Evolutionary conservation across 208 protist genomes (phyloP).

Genomic region (Crithidia brevicula): DNA sequence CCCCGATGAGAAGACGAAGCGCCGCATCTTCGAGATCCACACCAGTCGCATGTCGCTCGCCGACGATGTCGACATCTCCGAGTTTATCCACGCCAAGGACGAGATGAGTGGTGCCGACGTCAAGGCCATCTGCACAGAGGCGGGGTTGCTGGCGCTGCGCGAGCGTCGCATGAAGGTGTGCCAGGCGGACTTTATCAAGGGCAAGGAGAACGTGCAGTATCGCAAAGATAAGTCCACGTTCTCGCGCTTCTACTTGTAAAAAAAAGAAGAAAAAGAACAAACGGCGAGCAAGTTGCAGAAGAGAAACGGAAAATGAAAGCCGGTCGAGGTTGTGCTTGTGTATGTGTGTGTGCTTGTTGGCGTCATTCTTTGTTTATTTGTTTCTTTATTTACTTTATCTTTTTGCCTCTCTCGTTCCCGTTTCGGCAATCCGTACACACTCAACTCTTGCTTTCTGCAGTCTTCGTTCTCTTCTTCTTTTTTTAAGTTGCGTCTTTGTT

Average conservation of each 20-base stretch:
- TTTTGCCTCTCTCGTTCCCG: not conserved
- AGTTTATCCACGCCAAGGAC: conserved; percentile 99
- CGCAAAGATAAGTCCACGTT: conserved; percentile 98
- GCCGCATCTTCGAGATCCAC: conserved; percentile 99
- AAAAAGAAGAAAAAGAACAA: not conserved
- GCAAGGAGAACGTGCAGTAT: conserved; percentile 99
- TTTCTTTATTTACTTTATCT: not conserved
- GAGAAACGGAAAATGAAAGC: conserved; percentile 15
- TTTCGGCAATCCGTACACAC: no score
- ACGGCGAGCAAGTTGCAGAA: not conserved
- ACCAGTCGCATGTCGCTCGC: conserved; percentile 99
- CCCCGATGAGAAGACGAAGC: conserved; percentile 99
- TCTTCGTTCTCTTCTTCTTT: no score
- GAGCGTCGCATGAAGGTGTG: conserved; percentile 99
- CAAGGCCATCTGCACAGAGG: conserved; percentile 99
- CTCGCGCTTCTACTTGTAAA: conserved; percentile 98
- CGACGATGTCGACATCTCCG: conserved; percentile 99
- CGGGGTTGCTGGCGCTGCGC: conserved; percentile 99
- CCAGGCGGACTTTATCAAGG: conserved; percentile 99
- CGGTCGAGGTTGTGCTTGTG: no score
- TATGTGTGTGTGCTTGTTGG: no score
- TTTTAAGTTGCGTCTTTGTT: no score
- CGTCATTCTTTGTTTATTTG: not conserved
- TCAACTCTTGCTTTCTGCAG: no score
- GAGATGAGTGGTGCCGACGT: conserved; percentile 99